Base-by-base conservation (phyloP, 495 filamentous ascomycete species). In the Pseudotulostoma volvatum region DNA sequence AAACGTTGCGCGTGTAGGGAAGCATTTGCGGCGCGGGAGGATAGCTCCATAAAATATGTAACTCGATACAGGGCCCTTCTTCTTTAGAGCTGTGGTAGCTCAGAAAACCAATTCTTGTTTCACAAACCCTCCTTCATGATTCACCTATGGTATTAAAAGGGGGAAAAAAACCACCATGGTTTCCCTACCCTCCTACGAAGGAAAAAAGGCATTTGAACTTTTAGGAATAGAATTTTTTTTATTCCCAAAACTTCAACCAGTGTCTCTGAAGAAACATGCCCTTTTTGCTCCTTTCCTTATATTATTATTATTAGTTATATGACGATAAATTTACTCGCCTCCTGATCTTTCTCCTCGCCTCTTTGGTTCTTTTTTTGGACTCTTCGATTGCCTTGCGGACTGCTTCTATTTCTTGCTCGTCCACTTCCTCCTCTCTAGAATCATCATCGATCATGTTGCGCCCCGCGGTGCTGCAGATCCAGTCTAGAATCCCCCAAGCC, bases 401-500 rank as follows among this genome's bases (percentile, higher is more conserved):
- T 37, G 45, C 48, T 18, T 49, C 36, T 31, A 53, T 45, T 21
- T 57, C 33, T 23, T 49, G 43, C 3, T 41, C 43, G 14, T 51
- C 45, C 7, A 51, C 48, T 18, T 49, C 30, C 19, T 47, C 49
- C 34, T 51, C 49, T 25, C 42, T 36, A 1, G 47, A 21, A 41
- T 55, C 47, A 18, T 54, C 58, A 9, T 48, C 45, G 20, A 56
- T 80, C 48, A 70, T 67, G 3, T 64, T 67, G 0, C 63, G 66
- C 11, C 78, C 49, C 8, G 63, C 73, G 2, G 85, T 87, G n/a
- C 81, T 80, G 48, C 67, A 62, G 1, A 74, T 34, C 73, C 79
- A 84, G 54, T 95, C 87, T 44, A 88, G 25, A 5, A 93, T 44
- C 1, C 85, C 85, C 70, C 77, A 81, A 7, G 75, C 68, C 0